These are phyloP conservation scores for Geosiphon pyriformis DNA, from an alignment of 192 early-diverging fungal species.

Conservation along the genomic window DNA sequence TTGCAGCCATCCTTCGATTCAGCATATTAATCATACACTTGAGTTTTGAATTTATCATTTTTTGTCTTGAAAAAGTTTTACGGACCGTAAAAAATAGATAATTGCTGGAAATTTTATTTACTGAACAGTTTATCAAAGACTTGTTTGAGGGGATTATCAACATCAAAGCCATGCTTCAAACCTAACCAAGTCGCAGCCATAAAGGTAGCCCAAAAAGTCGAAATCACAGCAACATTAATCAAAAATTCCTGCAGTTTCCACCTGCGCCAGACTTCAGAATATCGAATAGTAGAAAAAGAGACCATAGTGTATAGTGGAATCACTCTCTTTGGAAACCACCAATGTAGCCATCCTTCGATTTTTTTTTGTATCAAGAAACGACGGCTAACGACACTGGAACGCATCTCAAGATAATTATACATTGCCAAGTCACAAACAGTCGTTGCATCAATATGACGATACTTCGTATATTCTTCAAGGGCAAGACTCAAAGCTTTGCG, in stretches of 20 bases:
- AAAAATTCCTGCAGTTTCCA: constrained; percentile 49
- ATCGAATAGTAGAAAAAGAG: constrained; percentile 83
- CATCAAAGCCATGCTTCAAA: not conserved
- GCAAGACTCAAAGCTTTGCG: constrained; percentile 44
- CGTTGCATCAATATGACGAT: constrained; percentile 67
- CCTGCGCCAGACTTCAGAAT: constrained; percentile 58
- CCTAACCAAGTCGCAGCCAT: not conserved
- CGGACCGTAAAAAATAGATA: too few relatives aligned
- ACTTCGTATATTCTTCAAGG: constrained; percentile 66
- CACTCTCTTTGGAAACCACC: constrained; percentile 59
- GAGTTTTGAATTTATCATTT: too few relatives aligned
- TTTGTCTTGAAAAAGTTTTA: too few relatives aligned
- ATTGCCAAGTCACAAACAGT: constrained; percentile 92
- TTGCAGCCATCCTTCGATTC: too few relatives aligned
- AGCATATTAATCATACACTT: too few relatives aligned
- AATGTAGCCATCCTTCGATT: constrained; percentile 73
- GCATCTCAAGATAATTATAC: constrained; percentile 95
- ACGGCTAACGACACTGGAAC: constrained; percentile 68
- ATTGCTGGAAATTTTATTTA: too few relatives aligned
- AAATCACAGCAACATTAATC: constrained; percentile 33
- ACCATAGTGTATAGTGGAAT: constrained; percentile 97
- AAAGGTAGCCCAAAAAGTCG: not conserved
- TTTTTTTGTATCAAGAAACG: constrained; percentile 72
- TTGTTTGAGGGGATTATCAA: too few relatives aligned
- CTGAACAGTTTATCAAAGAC: too few relatives aligned